Conservation (phyloP, 805 yeast genomes). For the Candida ponderosae region DNA sequence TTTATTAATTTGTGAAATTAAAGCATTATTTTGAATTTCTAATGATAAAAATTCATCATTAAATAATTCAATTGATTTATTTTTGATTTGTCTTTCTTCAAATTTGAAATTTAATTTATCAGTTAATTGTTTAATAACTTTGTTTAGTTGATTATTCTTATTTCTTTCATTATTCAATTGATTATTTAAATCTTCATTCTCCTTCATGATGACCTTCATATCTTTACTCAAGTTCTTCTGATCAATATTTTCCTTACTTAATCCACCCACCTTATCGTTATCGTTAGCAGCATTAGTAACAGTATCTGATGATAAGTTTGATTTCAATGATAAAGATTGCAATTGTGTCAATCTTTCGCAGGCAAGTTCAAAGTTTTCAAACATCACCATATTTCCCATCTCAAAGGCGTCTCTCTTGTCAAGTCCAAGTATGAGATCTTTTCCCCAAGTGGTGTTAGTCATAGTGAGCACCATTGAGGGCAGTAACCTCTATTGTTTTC, state of each 20-base stretch:
- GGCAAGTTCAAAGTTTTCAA: constrained; percentile 6
- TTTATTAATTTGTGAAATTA: constrained; percentile 24
- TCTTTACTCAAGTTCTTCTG: constrained; percentile 3
- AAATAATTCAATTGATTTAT: constrained; percentile 47
- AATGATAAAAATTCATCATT: constrained; percentile 61
- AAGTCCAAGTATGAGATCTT: constrained; percentile 2
- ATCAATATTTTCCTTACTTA: too few relatives aligned
- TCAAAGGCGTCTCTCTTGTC: constrained; percentile 11
- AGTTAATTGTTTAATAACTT: constrained; percentile 18
- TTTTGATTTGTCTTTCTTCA: constrained; percentile 32
- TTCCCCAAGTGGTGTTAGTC: constrained; percentile 5
- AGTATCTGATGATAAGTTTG: too few relatives aligned
- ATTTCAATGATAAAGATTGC: too few relatives aligned
- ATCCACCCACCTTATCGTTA: neutral
- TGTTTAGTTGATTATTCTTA: constrained; percentile 20
- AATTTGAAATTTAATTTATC: constrained; percentile 18
- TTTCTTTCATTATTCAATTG: constrained; percentile 3
- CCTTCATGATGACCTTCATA: too few relatives aligned
- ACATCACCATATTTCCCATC: constrained; percentile 1
- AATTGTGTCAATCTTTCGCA: too few relatives aligned
- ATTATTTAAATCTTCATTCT: constrained; percentile 1
- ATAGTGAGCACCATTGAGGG: too few relatives aligned
- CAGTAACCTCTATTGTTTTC: too few relatives aligned
- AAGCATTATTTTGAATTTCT: constrained; percentile 44
- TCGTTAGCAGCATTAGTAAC: neutral